These are phyloP conservation scores for Aspergillus terreus DNA, from an alignment of 2,329 filamentous ascomycete genomes.

Conservation along the genomic window DNA sequence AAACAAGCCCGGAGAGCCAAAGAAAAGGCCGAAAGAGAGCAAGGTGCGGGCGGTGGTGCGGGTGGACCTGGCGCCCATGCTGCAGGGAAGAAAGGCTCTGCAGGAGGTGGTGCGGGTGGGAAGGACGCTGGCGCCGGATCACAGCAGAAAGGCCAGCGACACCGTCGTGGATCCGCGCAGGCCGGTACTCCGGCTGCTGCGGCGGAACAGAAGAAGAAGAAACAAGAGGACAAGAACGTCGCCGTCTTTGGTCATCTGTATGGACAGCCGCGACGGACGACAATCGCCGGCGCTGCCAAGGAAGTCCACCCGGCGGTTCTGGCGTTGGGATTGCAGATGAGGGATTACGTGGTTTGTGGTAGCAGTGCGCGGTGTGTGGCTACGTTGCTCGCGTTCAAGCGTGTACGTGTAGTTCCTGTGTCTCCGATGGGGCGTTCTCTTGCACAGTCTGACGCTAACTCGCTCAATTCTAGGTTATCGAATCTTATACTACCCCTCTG, in stretches of 20 bases:
- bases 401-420: conserved; percentile 50
- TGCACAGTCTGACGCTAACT: conserved; percentile 9
- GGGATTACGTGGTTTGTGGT: conserved; percentile 80
- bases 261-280: conserved; percentile 66
- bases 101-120: conserved; percentile 11
- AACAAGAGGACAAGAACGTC: conserved; percentile 63
- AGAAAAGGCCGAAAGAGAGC: conserved; percentile 55
- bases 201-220: conserved; percentile 46
- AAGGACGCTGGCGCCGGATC: conserved; percentile 20
- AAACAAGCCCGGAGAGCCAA: conserved; percentile 81
- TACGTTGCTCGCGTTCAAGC: conserved; percentile 84
- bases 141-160: conserved; percentile 30
- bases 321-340: conserved; percentile 84
- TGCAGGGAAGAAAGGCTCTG: conserved; percentile 30
- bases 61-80: conserved; percentile 9
- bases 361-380: conserved; percentile 84
- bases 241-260: conserved; percentile 81
- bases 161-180: conserved; percentile 36
- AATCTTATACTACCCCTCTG: conserved; percentile 84
- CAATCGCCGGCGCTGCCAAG: conserved; percentile 58
- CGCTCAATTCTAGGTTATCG: conserved; percentile 64
- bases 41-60: conserved; percentile 34
- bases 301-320: conserved; percentile 84
- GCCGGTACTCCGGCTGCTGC: conserved; percentile 34
- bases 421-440: neutral